phyloP scores from a whole-genome alignment of 208 protist genomes.

The Trypanosoma mega region DNA sequence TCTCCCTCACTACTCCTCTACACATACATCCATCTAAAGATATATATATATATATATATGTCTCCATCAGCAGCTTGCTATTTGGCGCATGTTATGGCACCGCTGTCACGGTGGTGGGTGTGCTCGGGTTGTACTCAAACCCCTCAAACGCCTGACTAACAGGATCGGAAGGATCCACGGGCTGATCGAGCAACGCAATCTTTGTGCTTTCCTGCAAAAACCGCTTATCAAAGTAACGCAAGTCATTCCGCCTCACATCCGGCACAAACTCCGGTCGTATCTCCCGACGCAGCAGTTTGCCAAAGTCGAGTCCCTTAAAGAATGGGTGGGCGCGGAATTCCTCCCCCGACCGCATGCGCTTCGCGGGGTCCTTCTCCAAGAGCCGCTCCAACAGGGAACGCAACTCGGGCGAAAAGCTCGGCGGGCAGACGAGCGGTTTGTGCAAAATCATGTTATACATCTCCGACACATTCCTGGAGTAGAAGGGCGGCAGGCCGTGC shows the following conservation, averaged over 20 bases:
- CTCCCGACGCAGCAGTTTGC: conserved; percentile 35
- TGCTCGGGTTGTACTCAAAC: conserved; percentile 10
- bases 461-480: conserved; percentile 66
- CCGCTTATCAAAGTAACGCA: conserved; percentile 28
- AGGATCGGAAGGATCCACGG: conserved; percentile 21
- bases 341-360: conserved; percentile 39
- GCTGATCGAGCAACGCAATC: conserved; percentile 21
- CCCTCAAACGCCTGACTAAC: conserved; percentile 20
- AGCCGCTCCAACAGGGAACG: conserved; percentile 46
- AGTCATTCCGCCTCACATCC: conserved; percentile 14
- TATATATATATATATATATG: no score
- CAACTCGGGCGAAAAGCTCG: conserved; percentile 41
- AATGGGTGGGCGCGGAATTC: conserved; percentile 60
- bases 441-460: conserved; percentile 82
- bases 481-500: conserved; percentile 85
- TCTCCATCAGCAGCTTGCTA: no score
- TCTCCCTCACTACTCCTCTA: no score
- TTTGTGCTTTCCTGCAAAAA: conserved; percentile 23
- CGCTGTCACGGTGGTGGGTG: background rate
- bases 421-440: conserved; percentile 43
- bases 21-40: no score
- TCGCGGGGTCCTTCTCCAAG: conserved; percentile 52
- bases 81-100: no score
- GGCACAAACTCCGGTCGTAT: conserved; percentile 33
- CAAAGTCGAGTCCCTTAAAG: conserved; percentile 68